These are phyloP conservation scores for Pseudopediastrum boryanum DNA, from an alignment of 139 green algal genomes.

Conservation along the genomic window DNA sequence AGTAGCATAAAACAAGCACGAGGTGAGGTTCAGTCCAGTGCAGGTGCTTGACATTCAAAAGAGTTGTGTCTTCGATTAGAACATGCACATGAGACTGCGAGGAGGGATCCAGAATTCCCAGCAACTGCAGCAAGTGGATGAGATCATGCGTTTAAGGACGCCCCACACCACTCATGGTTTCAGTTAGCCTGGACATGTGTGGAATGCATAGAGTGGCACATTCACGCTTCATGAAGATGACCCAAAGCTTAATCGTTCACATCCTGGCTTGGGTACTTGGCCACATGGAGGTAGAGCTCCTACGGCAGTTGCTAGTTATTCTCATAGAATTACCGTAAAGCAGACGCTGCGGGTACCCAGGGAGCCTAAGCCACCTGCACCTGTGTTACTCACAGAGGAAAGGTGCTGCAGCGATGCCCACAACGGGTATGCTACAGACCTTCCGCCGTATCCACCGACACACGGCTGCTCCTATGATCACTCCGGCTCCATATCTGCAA, in stretches of 20 bases:
- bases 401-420: conserved; percentile 36
- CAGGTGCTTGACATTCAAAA: not conserved
- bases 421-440: conserved; percentile 39
- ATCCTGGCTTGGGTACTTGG: no score
- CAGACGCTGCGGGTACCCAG: not conserved
- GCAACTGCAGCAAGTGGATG: not conserved
- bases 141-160: not conserved
- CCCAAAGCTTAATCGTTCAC: no score
- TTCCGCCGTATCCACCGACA: no score
- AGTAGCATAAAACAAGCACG: not conserved
- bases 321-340: not conserved
- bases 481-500: no score
- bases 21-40: not conserved
- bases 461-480: no score
- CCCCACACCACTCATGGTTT: no score
- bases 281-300: not conserved
- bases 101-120: not conserved
- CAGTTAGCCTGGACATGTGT: no score
- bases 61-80: not conserved
- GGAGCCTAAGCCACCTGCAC: not conserved
- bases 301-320: not conserved
- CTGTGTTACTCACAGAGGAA: conserved; percentile 36
- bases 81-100: not conserved
- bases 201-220: not conserved
- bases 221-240: not conserved